Conservation (phyloP, 2,329 filamentous ascomycete species). For the Pseudogymnoascus destructans region DNA sequence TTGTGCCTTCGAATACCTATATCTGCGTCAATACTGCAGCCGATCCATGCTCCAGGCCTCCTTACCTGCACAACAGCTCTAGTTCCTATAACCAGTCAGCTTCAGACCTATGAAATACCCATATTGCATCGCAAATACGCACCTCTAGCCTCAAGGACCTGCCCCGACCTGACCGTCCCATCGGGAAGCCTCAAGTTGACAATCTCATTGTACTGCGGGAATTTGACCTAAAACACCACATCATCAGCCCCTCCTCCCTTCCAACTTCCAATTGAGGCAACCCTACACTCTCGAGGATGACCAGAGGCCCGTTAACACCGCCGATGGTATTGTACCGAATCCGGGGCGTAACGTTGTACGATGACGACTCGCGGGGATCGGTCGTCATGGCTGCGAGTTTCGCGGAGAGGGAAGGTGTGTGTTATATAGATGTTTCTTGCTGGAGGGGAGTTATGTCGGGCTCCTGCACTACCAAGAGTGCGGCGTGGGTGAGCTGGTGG, state of each 20-base stretch:
- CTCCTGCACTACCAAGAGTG: constrained; percentile 8
- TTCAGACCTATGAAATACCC: not conserved
- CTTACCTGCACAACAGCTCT: constrained; percentile 87
- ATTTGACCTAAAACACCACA: constrained; percentile 64
- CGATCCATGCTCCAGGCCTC: constrained; percentile 10
- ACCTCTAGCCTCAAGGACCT: constrained; percentile 97
- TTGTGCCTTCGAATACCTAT: constrained; percentile 92
- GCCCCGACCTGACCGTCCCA: constrained; percentile 84
- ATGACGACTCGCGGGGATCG: constrained; percentile 27
- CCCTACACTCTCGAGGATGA: constrained; percentile 84
- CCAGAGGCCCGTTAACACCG: constrained; percentile 93
- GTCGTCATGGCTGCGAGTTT: constrained; percentile 1
- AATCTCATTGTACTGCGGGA: constrained; percentile 94
- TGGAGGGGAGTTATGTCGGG: constrained; percentile 3
- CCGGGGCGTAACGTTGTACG: constrained; percentile 44
- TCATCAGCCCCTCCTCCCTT: not conserved
- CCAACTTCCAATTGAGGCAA: not conserved
- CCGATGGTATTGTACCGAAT: constrained; percentile 97
- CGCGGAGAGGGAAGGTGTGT: not conserved
- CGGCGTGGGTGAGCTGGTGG: constrained; percentile 2
- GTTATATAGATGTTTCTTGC: not conserved
- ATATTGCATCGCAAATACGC: constrained; percentile 17
- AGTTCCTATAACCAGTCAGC: constrained; percentile 47
- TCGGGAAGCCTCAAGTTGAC: constrained; percentile 91
- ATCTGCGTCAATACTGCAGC: constrained; percentile 22